Evolutionary conservation across 73 alveolate genomes (phyloP).

Genomic region (Stentor coeruleus): DNA sequence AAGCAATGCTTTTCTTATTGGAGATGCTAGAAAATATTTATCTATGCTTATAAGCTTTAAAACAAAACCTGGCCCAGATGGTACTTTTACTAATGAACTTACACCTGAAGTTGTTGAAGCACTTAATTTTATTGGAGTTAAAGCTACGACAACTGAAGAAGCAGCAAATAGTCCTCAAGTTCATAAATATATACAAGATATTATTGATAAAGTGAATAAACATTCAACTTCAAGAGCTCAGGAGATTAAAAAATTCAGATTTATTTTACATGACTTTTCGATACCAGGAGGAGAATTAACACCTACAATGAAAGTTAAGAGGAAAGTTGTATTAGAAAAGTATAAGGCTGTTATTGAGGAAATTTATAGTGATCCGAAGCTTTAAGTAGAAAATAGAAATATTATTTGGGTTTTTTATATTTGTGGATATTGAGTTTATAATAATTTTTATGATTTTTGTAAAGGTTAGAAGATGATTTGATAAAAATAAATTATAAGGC

Average conservation of each 20-base stretch:
- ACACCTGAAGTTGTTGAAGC: slow-evolving; percentile 55
- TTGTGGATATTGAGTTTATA: no score
- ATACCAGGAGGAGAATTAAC: slow-evolving; percentile 84
- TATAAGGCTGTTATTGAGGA: slow-evolving; percentile 55
- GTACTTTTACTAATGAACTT: slow-evolving; percentile 51
- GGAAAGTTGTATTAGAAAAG: slow-evolving; percentile 64
- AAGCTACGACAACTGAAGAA: slow-evolving; percentile 6
- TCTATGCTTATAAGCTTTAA: slow-evolving; percentile 58
- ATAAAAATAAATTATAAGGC: no score
- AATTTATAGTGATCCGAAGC: slow-evolving; percentile 58
- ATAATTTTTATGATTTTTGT: no score
- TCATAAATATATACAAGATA: not conserved
- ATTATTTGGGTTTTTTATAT: no score
- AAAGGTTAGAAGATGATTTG: no score
- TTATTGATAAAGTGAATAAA: slow-evolving; percentile 19
- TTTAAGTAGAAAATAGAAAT: no score
- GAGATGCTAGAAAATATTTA: slow-evolving; percentile 68
- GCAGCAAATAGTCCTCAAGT: not conserved
- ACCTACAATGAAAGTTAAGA: slow-evolving; percentile 82
- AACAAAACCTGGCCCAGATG: slow-evolving; percentile 46
- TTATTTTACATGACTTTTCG: slow-evolving; percentile 64
- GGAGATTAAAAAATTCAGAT: slow-evolving; percentile 61
- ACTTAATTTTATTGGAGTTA: slow-evolving; percentile 29
- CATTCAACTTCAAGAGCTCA: slow-evolving; percentile 46
- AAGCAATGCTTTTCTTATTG: slow-evolving; percentile 72